Conservation (phyloP, 305 asterid species). For the Lippia alba region DNA sequence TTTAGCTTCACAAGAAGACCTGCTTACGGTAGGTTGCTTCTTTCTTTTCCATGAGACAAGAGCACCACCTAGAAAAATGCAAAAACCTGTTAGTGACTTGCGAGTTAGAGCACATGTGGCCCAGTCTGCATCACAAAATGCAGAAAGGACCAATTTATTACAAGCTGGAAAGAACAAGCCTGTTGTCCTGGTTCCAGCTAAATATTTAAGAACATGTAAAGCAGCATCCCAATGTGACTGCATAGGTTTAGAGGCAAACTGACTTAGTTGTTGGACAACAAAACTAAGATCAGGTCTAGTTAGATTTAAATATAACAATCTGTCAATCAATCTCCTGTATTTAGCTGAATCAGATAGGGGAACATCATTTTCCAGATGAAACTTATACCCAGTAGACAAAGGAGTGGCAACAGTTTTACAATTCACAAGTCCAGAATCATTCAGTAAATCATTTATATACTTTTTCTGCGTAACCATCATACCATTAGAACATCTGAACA, state of each 20-base stretch:
- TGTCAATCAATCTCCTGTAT: too few relatives aligned
- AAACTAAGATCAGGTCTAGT: not conserved
- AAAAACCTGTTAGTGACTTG: not conserved
- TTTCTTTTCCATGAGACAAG: not conserved
- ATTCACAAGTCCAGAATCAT: not conserved
- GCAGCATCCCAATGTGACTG: too few relatives aligned
- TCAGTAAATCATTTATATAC: not conserved
- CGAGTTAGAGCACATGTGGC: not conserved
- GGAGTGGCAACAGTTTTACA: too few relatives aligned
- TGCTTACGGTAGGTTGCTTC: not conserved
- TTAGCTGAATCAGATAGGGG: too few relatives aligned
- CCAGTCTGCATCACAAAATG: not conserved
- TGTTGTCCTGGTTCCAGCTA: too few relatives aligned
- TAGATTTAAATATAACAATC: too few relatives aligned
- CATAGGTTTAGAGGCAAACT: too few relatives aligned
- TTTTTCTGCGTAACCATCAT: not conserved
- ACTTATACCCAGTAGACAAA: too few relatives aligned
- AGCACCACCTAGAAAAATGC: not conserved
- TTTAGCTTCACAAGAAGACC: not conserved
- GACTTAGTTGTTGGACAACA: too few relatives aligned
- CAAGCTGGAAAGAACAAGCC: too few relatives aligned
- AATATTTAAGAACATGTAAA: too few relatives aligned
- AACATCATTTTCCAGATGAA: too few relatives aligned
- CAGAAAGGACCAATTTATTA: not conserved
- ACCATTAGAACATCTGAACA: not conserved